phyloP scores from a whole-genome alignment of 164 flowering plant species.

The Euptelea pleiosperma region DNA sequence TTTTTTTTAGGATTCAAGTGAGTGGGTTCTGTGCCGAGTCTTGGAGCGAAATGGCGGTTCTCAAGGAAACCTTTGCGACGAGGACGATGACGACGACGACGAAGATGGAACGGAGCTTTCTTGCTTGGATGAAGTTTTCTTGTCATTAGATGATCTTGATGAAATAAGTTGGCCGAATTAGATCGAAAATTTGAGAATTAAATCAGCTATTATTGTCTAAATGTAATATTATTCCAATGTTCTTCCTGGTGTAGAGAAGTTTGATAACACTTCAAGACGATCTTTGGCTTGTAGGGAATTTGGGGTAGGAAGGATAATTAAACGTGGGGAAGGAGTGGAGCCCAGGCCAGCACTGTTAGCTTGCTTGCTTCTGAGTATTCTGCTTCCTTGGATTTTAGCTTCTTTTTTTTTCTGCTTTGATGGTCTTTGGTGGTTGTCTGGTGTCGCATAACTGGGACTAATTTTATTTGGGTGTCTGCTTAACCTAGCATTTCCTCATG shows the following conservation, averaged over 20 bases:
- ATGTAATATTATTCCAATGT: too few relatives aligned
- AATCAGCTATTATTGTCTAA: too few relatives aligned
- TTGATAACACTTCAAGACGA: too few relatives aligned
- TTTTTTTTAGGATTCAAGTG: constrained; percentile 43
- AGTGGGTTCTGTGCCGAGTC: constrained; percentile 72
- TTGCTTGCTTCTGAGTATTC: constrained; percentile 20
- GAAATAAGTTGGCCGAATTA: constrained; percentile 68
- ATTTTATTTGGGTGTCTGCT: constrained; percentile 44
- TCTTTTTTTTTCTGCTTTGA: constrained; percentile 10
- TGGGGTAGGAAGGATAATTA: too few relatives aligned
- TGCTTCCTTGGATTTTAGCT: too few relatives aligned
- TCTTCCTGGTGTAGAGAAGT: too few relatives aligned
- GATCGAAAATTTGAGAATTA: background rate
- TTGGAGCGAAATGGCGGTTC: constrained; percentile 37
- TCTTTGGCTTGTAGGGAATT: background rate
- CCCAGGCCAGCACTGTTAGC: constrained; percentile 41
- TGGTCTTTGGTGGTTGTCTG: constrained; percentile 39
- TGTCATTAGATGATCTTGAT: constrained; percentile 76
- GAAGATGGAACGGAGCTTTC: constrained; percentile 58
- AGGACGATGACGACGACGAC: too few relatives aligned
- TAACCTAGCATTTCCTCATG: constrained; percentile 50
- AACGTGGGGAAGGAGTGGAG: constrained; percentile 36
- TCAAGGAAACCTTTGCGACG: too few relatives aligned
- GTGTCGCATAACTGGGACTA: constrained; percentile 30
- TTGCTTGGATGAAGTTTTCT: constrained; percentile 78